Base-by-base conservation (phyloP, 2,329 filamentous ascomycete genomes). In the Phoma sp. region DNA sequence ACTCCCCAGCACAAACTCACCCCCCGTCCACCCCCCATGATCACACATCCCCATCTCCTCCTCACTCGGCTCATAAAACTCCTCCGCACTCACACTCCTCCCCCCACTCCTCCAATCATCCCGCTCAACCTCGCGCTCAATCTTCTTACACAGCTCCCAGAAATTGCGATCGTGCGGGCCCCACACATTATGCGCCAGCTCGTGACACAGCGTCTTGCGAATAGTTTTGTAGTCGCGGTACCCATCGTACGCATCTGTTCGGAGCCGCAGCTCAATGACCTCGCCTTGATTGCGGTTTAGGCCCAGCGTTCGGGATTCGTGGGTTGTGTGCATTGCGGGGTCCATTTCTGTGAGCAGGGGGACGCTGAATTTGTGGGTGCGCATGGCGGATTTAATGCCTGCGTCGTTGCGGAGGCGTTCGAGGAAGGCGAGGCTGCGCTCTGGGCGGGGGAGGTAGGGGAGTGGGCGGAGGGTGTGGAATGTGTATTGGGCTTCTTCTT, bases 261-360 rank as follows among this genome's bases (percentile, higher is more conserved):
- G 82, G 29, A 99, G 77, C 0, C 95, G 82, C 57, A 99, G 76
- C 80, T 98, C 93, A 51, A 99, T 96, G 1, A 92, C 91, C 74
- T 96, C 89, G 56, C 95, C 95, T 2, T 81, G 76, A 70, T 98
- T 97, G 10, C 92, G 82, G 71, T 99, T 99, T 33, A 98, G 74
- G 0, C 95, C 95, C 0, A 98, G 77, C 1, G 91, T 93, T 37
- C 91, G 84, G 42, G 87, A 87, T n/a, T 95, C 89, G 67, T 91
- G 88, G 3, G 85, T 90, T 0, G 93, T 97, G 74, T 97, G 87
- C 62, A 88, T 83, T 0, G 88, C 82, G 0, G 95, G 95, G 66
- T 99, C 90, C 93, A 99, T 98, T 76, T 99, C 95, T 0, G 93
- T 97, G 21, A 99, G 81, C 3, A 98, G 76, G 0, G 88, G 88